These are phyloP conservation scores for Mycena vulgaris DNA, from an alignment of 768 basidiomycete species.

Conservation along the genomic window DNA sequence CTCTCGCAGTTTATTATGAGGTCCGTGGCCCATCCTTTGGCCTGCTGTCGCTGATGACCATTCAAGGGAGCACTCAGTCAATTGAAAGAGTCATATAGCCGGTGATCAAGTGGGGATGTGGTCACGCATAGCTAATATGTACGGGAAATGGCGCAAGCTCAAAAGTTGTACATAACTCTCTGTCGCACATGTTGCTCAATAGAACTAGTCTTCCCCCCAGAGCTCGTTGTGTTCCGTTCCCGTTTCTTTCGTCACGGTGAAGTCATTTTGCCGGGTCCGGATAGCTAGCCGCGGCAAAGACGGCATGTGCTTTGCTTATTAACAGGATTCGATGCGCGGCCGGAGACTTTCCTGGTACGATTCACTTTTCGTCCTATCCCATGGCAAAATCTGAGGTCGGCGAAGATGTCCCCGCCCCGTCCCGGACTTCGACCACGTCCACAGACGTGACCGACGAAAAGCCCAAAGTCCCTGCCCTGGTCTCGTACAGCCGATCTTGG, in stretches of 20 bases:
- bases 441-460: conserved; percentile 30
- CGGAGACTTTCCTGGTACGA: conserved; percentile 6
- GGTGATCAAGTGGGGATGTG: not conserved
- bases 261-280: no score
- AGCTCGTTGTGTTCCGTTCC: no score
- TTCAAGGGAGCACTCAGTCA: conserved; percentile 25
- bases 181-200: no score
- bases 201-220: no score
- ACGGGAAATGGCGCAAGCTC: no score
- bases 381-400: conserved; percentile 35
- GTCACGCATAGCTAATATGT: not conserved
- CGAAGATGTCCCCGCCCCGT: conserved; percentile 22
- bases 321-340: not conserved
- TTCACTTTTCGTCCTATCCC: conserved; percentile 11
- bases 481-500: conserved; percentile 32
- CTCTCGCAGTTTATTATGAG: conserved; percentile 76
- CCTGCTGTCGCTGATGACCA: not conserved
- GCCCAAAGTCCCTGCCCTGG: conserved; percentile 3
- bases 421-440: conserved; percentile 27
- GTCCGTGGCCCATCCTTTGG: conserved; percentile 54
- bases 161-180: no score
- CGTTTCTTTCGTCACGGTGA: no score
- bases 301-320: conserved; percentile 9
- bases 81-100: conserved; percentile 34
- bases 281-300: conserved; percentile 16